Percentiles rank a stretch among this genome's conserved stretches.
Conservation (phyloP, 495 filamentous ascomycete species). For the Clavariopsis aquatica region DNA sequence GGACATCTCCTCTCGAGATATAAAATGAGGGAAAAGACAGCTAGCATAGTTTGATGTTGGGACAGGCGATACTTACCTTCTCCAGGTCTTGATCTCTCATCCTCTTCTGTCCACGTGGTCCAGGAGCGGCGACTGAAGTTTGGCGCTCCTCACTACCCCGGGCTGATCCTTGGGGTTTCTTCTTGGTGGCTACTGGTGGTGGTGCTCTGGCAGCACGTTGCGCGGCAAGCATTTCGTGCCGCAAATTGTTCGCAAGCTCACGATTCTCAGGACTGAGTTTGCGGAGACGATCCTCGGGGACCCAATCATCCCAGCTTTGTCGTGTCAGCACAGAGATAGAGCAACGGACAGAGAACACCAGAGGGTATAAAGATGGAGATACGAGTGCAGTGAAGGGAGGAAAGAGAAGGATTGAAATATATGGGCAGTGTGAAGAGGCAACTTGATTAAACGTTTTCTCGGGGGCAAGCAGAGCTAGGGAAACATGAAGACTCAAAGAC, state of each 20-base stretch:
- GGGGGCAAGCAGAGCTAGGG: neutral
- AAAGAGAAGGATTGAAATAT: neutral
- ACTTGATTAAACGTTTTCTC: neutral
- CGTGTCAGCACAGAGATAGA: constrained; percentile 10
- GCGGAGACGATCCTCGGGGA: constrained; percentile 87
- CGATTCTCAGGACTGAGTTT: constrained; percentile 95
- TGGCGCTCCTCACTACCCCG: constrained; percentile 86
- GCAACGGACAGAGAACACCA: neutral
- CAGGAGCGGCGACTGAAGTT: constrained; percentile 60
- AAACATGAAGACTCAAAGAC: constrained; percentile 9
- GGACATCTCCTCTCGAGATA: neutral
- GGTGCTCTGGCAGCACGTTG: constrained; percentile 42
- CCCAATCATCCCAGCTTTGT: constrained; percentile 95
- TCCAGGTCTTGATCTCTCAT: constrained; percentile 82
- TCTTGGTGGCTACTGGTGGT: constrained; percentile 53
- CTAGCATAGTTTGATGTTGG: neutral
- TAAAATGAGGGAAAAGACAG: neutral
- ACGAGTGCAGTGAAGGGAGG: neutral
- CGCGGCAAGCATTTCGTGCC: constrained; percentile 59
- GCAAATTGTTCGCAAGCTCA: constrained; percentile 71
- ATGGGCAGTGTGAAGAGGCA: neutral
- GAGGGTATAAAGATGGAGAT: neutral
- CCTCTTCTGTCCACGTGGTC: constrained; percentile 64
- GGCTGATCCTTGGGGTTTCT: constrained; percentile 64
- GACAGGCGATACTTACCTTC: constrained; percentile 57